A percentile compares a stretch with the other conserved stretches of the same genome.
Conservation (phyloP, 2,329 filamentous ascomycete genomes). For the Arthrobotrys entomopaga region DNA sequence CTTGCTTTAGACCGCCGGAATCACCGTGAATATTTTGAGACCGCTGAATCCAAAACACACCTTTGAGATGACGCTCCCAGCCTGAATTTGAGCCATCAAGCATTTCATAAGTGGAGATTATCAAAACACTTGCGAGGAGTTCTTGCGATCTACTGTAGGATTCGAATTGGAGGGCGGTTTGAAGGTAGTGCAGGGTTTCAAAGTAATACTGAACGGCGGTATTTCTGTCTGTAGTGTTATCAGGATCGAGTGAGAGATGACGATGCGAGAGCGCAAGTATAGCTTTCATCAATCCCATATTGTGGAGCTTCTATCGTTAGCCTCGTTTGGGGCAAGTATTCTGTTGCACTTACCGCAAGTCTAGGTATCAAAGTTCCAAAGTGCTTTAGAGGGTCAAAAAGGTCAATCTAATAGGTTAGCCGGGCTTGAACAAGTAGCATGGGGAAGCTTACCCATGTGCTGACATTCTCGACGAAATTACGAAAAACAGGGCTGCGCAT, state of each 20-base stretch:
- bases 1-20: conserved; percentile 68
- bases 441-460: conserved; percentile 56
- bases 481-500: conserved; percentile 54
- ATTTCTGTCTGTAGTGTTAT: conserved; percentile 60
- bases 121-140: conserved; percentile 69
- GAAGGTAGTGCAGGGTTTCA: conserved; percentile 71
- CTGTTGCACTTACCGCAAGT: conserved; percentile 60
- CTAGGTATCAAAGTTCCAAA: conserved; percentile 61
- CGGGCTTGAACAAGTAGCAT: background rate
- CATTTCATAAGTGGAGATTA: conserved; percentile 75
- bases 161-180: conserved; percentile 69
- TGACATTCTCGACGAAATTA: conserved; percentile 58
- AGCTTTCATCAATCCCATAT: conserved; percentile 69
- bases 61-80: conserved; percentile 73
- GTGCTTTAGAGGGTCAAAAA: conserved; percentile 61
- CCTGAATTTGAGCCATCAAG: conserved; percentile 68
- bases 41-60: conserved; percentile 74
- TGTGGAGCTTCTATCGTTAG: conserved; percentile 63
- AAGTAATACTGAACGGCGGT: conserved; percentile 69
- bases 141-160: conserved; percentile 70
- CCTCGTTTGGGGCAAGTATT: conserved; percentile 64
- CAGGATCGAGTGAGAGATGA: conserved; percentile 64
- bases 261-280: conserved; percentile 69
- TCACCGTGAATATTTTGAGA: conserved; percentile 71
- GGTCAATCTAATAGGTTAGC: conserved; percentile 58